Evolutionary conservation across 164 flowering plant genomes (phyloP).

Genomic region (Magnolia kwangsiensis): DNA sequence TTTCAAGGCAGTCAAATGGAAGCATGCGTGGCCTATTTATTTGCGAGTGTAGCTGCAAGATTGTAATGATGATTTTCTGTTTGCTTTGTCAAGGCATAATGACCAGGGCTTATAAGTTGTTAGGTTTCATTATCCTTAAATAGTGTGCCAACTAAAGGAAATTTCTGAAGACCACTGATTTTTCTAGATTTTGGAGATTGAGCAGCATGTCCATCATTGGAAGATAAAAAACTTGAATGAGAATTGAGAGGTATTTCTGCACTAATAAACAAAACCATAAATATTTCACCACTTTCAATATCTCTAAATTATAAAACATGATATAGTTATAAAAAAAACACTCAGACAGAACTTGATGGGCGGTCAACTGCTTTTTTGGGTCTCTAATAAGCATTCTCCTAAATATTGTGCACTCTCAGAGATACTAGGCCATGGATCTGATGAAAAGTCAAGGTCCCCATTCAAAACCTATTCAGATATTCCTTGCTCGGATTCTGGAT

Average conservation of each 20-base stretch:
- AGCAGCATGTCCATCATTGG: not conserved
- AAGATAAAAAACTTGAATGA: not conserved
- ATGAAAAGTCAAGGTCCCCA: slow-evolving; percentile 65
- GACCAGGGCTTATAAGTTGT: too few relatives aligned
- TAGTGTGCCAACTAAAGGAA: too few relatives aligned
- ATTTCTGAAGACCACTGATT: not conserved
- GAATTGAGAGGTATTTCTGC: too few relatives aligned
- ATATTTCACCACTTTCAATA: not conserved
- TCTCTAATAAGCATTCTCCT: slow-evolving; percentile 64
- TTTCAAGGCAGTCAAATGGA: too few relatives aligned
- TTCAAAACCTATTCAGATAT: slow-evolving; percentile 76
- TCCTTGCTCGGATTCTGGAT: slow-evolving; percentile 62
- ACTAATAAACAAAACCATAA: not conserved
- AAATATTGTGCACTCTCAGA: slow-evolving; percentile 82
- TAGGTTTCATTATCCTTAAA: too few relatives aligned
- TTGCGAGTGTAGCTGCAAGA: too few relatives aligned
- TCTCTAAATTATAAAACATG: not conserved
- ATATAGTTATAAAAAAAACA: slow-evolving; percentile 7
- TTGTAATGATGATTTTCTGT: too few relatives aligned
- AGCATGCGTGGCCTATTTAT: too few relatives aligned
- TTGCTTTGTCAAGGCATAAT: too few relatives aligned
- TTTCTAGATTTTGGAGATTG: not conserved
- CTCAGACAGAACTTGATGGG: slow-evolving; percentile 82
- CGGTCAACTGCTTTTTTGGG: slow-evolving; percentile 65
- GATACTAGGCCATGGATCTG: slow-evolving; percentile 82